These are phyloP conservation scores for Firmiana major DNA, from an alignment of 345 rosid species.

Conservation along the genomic window DNA sequence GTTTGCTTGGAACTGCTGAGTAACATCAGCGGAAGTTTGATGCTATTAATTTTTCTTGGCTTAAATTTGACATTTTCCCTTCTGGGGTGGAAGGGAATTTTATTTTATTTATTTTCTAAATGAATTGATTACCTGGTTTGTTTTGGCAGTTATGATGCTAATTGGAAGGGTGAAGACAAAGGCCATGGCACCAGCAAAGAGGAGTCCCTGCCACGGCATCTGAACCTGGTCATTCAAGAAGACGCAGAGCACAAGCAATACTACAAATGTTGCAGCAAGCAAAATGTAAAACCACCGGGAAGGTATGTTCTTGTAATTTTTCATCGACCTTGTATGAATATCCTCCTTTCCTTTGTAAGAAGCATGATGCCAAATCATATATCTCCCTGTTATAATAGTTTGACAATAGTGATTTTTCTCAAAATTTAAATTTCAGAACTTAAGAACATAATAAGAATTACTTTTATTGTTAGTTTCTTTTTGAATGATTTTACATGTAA, in stretches of 20 bases:
- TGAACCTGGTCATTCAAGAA: slow-evolving; percentile 71
- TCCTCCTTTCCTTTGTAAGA: slow-evolving; percentile 66
- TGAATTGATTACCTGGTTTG: slow-evolving; percentile 62
- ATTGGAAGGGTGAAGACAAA: slow-evolving; percentile 80
- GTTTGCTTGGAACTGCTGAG: neutral
- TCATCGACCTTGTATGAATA: slow-evolving; percentile 69
- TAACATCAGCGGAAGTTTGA: neutral
- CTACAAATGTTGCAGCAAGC: slow-evolving; percentile 45
- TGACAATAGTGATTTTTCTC: neutral
- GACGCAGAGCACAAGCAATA: slow-evolving; percentile 58
- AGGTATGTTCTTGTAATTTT: slow-evolving; percentile 89
- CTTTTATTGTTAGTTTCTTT: neutral
- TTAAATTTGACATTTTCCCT: neutral
- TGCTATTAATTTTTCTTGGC: neutral
- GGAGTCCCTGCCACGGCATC: slow-evolving; percentile 96
- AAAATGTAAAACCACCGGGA: slow-evolving; percentile 73
- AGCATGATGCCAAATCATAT: slow-evolving; percentile 43
- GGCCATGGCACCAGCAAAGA: slow-evolving; percentile 70
- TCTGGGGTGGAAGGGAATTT: neutral
- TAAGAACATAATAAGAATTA: neutral
- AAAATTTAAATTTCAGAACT: slow-evolving; percentile 8
- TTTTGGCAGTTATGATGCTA: slow-evolving; percentile 84
- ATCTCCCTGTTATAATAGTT: slow-evolving; percentile 59
- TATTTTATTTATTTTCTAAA: neutral
- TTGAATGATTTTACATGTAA: neutral